Base-by-base conservation (phyloP, 129 eudicot species). In the Chrysanthemum seticuspe region DNA sequence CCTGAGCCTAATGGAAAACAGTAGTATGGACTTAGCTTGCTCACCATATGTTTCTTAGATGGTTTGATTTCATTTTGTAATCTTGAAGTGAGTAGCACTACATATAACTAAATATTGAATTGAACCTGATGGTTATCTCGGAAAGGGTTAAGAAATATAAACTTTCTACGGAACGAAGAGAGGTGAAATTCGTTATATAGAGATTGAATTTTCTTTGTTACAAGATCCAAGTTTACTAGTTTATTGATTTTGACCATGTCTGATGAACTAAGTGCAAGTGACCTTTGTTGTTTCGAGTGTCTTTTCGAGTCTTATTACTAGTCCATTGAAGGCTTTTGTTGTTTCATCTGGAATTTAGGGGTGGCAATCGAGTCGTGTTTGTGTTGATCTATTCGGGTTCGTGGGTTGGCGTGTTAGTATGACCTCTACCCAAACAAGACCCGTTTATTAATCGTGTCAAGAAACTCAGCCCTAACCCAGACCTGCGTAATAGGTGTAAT, bases 321-420 rank as follows among this genome's bases (percentile, higher is more conserved):
- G 58, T 87, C 91, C 89, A 87, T 87, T 18, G 89, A 77, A 9
- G 97, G 97, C 53, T 89, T 71, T 76, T 83, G 94, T 69, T 85
- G 89, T 85, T 87, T 90, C 34, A 78, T 70, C 76, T 91, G 87
- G 1, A 83, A n/a, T n/a, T n/a, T n/a, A n/a, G n/a, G n/a, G n/a
- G n/a, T n/a, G n/a, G n/a, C n/a, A n/a, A n/a, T n/a, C n/a, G n/a
- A n/a, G n/a, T n/a, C n/a, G n/a, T n/a, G n/a, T n/a, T n/a, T n/a
- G n/a, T n/a, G n/a, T n/a, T n/a, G n/a, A n/a, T n/a, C n/a, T 21
- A 21, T 21, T 21, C 21, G 21, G 21, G 21, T 21, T 21, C 21
- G 21, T 1, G 21, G 21, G 21, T 21, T 21, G 21, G 21, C 21
- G 21, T 21, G 21, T 21, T 21, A 21, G 21, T 21, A 21, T 21